Percentiles rank a stretch among this genome's conserved stretches.
Conservation (phyloP, 2,329 filamentous ascomycete genomes). For the Verticillium klebahnii region DNA sequence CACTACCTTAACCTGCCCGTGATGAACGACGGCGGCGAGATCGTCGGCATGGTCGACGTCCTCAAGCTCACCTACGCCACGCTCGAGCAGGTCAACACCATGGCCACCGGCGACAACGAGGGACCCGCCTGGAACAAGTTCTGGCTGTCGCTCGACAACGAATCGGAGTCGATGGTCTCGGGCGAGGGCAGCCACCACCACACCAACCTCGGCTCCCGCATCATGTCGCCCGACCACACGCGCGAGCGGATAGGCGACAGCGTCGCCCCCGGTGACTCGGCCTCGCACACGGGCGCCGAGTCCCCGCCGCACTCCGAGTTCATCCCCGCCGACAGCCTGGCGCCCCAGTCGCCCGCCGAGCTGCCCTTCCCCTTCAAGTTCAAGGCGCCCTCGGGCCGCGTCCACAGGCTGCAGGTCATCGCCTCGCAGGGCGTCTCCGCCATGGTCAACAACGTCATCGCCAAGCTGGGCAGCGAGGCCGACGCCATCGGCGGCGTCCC, state of each 20-base stretch:
- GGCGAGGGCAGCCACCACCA: slow-evolving; percentile 71
- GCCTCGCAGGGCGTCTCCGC: slow-evolving; percentile 76
- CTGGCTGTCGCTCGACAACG: slow-evolving; percentile 92
- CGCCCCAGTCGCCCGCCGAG: slow-evolving; percentile 60
- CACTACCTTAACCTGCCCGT: slow-evolving; percentile 98
- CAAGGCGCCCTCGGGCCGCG: slow-evolving; percentile 91
- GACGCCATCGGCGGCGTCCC: slow-evolving; percentile 80
- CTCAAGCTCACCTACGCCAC: slow-evolving; percentile 98
- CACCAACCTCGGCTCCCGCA: slow-evolving; percentile 61
- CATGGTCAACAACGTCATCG: slow-evolving; percentile 70
- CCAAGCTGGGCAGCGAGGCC: slow-evolving; percentile 80
- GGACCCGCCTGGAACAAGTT: slow-evolving; percentile 99
- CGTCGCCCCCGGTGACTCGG: slow-evolving; percentile 88
- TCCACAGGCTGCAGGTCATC: slow-evolving; percentile 84
- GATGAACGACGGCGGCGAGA: slow-evolving; percentile 96
- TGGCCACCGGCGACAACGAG: slow-evolving; percentile 82
- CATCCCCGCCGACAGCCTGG: slow-evolving; percentile 41
- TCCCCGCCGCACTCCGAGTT: slow-evolving; percentile 65
- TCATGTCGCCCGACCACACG: slow-evolving; percentile 74
- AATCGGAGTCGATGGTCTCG: slow-evolving; percentile 94
- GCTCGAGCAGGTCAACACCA: slow-evolving; percentile 95
- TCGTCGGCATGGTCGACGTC: slow-evolving; percentile 99
- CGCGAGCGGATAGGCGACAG: slow-evolving; percentile 74
- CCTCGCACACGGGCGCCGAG: slow-evolving; percentile 82
- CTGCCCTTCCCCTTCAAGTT: slow-evolving; percentile 96